These are phyloP conservation scores for Parietaria judaica DNA, from an alignment of 306 rosid species.

Conservation along the genomic window DNA sequence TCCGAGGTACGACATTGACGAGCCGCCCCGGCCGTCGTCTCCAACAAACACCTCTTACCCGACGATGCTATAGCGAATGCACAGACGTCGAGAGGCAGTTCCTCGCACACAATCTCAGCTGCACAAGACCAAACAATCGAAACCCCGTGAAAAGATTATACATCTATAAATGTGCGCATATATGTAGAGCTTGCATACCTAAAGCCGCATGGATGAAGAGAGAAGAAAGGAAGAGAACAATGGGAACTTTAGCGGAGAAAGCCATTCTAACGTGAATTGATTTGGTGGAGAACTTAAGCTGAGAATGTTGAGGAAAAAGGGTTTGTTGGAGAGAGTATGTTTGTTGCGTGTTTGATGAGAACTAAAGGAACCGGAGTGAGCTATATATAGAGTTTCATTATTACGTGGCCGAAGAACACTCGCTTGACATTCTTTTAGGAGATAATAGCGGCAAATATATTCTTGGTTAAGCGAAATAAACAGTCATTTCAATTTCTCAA, in stretches of 20 bases:
- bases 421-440: neutral
- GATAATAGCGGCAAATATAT: no score
- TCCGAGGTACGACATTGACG: conserved; percentile 72
- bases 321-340: neutral
- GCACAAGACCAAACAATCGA: neutral
- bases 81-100: conserved; percentile 41
- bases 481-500: no score
- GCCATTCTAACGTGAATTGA: conserved; percentile 27
- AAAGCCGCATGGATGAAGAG: conserved; percentile 44
- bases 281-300: neutral
- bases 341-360: conserved; percentile 3
- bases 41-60: conserved; percentile 74
- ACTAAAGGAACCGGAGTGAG: conserved; percentile 9
- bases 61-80: conserved; percentile 80
- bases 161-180: neutral
- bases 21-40: conserved; percentile 38
- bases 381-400: conserved; percentile 19
- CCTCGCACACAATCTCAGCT: conserved; percentile 61
- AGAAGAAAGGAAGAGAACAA: conserved; percentile 40
- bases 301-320: neutral
- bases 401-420: neutral
- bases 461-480: no score
- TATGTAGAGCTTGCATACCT: conserved; percentile 22
- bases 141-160: neutral
- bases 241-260: conserved; percentile 24